Evolutionary conservation across 2,329 filamentous ascomycete species (phyloP).

Genomic region (Arthrocladium fulminans): DNA sequence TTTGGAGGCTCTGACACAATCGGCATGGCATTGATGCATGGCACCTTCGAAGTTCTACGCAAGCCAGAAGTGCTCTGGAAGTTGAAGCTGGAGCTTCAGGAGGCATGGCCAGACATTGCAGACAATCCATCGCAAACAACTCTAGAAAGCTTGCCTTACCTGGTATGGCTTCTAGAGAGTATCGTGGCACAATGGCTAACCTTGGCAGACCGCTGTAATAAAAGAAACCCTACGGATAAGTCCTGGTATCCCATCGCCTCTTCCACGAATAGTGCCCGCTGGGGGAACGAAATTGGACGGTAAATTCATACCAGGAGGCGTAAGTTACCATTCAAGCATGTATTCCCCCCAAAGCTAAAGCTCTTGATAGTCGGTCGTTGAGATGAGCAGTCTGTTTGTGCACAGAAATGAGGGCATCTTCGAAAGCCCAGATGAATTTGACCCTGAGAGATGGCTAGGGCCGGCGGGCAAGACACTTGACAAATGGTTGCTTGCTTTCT

Average conservation of each 20-base stretch:
- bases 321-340: conserved; percentile 14
- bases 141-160: conserved; percentile 31
- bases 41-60: conserved; percentile 34
- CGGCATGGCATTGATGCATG: conserved; percentile 35
- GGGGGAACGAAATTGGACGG: conserved; percentile 20
- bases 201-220: conserved; percentile 27
- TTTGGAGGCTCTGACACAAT: conserved; percentile 41
- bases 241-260: conserved; percentile 26
- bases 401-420: conserved; percentile 29
- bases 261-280: conserved; percentile 25
- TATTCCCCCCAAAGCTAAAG: background rate
- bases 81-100: conserved; percentile 32
- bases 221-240: conserved; percentile 34
- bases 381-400: conserved; percentile 23
- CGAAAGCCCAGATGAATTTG: conserved; percentile 28
- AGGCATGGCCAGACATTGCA: conserved; percentile 30
- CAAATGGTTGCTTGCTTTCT: conserved; percentile 37
- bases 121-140: background rate
- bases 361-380: conserved; percentile 23
- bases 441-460: conserved; percentile 35
- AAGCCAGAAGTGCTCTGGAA: conserved; percentile 26
- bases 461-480: conserved; percentile 24
- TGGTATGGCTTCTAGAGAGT: conserved; percentile 14
- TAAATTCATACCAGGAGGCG: conserved; percentile 20
- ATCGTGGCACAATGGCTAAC: background rate